Evolutionary conservation across 371 early-diverging fungal species (phyloP).

Genomic region (Fennellomyces sp.): DNA sequence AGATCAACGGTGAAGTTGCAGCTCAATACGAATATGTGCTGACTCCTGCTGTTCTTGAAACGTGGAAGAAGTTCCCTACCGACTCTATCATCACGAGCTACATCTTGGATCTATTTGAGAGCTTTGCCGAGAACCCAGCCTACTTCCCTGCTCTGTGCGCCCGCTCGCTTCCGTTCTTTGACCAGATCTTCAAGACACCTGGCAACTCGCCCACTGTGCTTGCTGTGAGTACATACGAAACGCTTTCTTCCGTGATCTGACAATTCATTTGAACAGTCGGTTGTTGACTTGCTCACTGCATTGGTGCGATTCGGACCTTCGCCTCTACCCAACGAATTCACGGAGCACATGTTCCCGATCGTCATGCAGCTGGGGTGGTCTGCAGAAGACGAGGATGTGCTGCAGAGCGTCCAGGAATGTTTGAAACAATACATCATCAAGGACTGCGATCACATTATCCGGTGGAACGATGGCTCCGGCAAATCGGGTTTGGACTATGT

Average conservation of each 20-base stretch:
- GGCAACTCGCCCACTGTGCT: constrained; percentile 50
- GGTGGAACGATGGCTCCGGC: constrained; percentile 68
- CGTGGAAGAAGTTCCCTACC: constrained; percentile 74
- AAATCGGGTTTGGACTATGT: constrained; percentile 79
- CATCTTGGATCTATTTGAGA: constrained; percentile 79
- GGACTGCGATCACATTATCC: constrained; percentile 64
- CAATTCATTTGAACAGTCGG: constrained; percentile 48
- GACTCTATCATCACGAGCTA: constrained; percentile 73
- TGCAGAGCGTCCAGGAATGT: constrained; percentile 68
- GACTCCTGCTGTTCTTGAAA: constrained; percentile 74
- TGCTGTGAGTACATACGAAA: constrained; percentile 42
- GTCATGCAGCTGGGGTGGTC: constrained; percentile 73
- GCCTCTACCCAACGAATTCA: constrained; percentile 77
- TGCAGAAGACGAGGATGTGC: constrained; percentile 62
- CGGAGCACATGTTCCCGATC: constrained; percentile 79
- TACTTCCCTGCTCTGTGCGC: constrained; percentile 66
- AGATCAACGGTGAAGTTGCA: constrained; percentile 71
- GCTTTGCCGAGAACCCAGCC: constrained; percentile 68
- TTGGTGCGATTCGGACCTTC: constrained; percentile 67
- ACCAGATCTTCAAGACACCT: constrained; percentile 54
- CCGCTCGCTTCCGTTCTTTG: constrained; percentile 74
- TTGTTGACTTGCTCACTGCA: constrained; percentile 72
- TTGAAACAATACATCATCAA: constrained; percentile 66
- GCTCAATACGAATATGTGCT: constrained; percentile 74
- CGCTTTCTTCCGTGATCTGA: not conserved